Evolutionary conservation across 768 basidiomycete genomes (phyloP).

Genomic region (Auriculariales sp.): DNA sequence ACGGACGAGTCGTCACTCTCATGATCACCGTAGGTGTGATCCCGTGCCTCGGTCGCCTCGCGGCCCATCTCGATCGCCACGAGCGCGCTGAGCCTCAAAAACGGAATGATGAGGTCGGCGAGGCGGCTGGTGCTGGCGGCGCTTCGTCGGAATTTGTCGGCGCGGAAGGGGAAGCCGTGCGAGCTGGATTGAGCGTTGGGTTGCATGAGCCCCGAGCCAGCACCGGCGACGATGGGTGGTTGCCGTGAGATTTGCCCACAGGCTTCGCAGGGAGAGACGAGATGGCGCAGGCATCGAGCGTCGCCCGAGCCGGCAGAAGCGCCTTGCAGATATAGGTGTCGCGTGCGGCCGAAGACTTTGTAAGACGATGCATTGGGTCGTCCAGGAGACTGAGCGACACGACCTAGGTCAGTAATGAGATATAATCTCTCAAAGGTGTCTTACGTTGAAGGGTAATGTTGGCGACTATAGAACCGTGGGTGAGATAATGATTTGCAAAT

Average conservation of each 20-base stretch:
- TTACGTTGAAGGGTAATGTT: not conserved
- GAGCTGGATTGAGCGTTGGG: slow-evolving; percentile 28
- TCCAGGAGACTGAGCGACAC: too few relatives aligned
- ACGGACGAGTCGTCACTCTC: too few relatives aligned
- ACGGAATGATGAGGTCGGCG: slow-evolving; percentile 25
- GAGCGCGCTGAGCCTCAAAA: slow-evolving; percentile 63
- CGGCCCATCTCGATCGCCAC: slow-evolving; percentile 64
- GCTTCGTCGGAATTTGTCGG: slow-evolving; percentile 1
- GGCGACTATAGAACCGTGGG: not conserved
- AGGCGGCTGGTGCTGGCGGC: not conserved
- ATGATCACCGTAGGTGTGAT: too few relatives aligned
- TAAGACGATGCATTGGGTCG: not conserved
- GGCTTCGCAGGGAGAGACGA: slow-evolving; percentile 60
- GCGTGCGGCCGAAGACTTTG: slow-evolving; percentile 1
- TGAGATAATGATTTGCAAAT: not conserved
- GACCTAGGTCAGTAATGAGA: too few relatives aligned
- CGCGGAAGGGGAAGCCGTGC: slow-evolving; percentile 21
- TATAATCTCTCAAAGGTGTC: too few relatives aligned
- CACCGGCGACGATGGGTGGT: slow-evolving; percentile 1
- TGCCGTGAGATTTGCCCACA: slow-evolving; percentile 20
- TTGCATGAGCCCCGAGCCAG: slow-evolving; percentile 13
- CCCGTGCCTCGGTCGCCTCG: slow-evolving; percentile 52
- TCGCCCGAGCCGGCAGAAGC: slow-evolving; percentile 47
- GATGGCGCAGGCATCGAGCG: slow-evolving; percentile 56
- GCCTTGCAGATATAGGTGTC: slow-evolving; percentile 39